A percentile compares a stretch with the other conserved stretches of the same genome.
Evolutionary conservation across 2,329 filamentous ascomycete genomes (phyloP).

Genomic region (Aciculosporium take): DNA sequence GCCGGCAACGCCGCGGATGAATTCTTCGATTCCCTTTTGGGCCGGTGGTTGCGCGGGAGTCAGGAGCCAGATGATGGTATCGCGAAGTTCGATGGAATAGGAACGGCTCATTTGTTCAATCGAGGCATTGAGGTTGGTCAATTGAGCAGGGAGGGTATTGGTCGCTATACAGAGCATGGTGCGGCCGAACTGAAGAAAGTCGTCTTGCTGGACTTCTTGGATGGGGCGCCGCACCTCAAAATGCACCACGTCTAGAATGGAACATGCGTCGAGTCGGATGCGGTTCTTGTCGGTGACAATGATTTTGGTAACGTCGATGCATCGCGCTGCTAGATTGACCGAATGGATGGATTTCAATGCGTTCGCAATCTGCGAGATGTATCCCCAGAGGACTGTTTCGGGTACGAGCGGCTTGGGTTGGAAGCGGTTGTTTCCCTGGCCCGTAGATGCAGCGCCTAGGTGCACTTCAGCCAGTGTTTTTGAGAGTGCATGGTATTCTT

Average conservation of each 20-base stretch:
- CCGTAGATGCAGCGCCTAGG: slow-evolving; percentile 29
- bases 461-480: slow-evolving; percentile 82
- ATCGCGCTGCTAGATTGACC: slow-evolving; percentile 66
- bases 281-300: slow-evolving; percentile 82
- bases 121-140: slow-evolving; percentile 51
- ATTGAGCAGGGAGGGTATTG: slow-evolving; percentile 40
- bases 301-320: slow-evolving; percentile 78
- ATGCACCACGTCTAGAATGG: slow-evolving; percentile 77
- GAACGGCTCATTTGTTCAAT: slow-evolving; percentile 63
- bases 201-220: slow-evolving; percentile 71
- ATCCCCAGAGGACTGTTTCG: slow-evolving; percentile 77
- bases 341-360: slow-evolving; percentile 77
- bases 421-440: slow-evolving; percentile 30
- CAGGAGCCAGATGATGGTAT: slow-evolving; percentile 71
- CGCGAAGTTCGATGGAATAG: slow-evolving; percentile 66
- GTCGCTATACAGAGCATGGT: slow-evolving; percentile 72
- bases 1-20: slow-evolving; percentile 63
- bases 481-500: slow-evolving; percentile 81
- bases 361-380: slow-evolving; percentile 80
- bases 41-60: slow-evolving; percentile 41
- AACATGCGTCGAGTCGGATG: slow-evolving; percentile 75
- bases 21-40: slow-evolving; percentile 62
- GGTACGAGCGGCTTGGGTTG: slow-evolving; percentile 35
- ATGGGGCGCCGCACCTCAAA: slow-evolving; percentile 57
- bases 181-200: slow-evolving; percentile 71